phyloP scores from a whole-genome alignment of 2,329 filamentous ascomycete genomes.

The Aspergillus fijiensis region DNA sequence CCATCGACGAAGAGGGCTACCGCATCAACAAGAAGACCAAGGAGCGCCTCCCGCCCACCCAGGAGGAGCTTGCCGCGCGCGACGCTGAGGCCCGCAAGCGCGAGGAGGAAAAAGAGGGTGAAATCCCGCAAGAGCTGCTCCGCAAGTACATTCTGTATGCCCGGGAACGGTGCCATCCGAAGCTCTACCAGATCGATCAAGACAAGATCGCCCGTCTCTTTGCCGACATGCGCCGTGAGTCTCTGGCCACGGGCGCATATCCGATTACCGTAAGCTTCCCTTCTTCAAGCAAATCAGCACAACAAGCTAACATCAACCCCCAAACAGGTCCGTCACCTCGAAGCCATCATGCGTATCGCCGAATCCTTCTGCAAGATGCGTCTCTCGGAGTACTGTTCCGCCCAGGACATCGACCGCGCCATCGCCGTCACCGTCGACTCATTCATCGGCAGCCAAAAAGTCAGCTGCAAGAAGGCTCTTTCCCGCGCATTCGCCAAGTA shows the following conservation, averaged over 20 bases:
- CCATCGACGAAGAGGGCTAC: conserved; percentile 62
- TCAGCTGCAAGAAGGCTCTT: conserved; percentile 95
- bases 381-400: conserved; percentile 88
- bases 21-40: conserved; percentile 48
- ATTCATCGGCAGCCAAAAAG: conserved; percentile 93
- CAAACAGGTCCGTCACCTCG: conserved; percentile 83
- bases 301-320: conserved; percentile 4
- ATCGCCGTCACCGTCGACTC: conserved; percentile 96
- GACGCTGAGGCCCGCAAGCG: conserved; percentile 43
- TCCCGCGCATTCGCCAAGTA: conserved; percentile 96
- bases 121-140: conserved; percentile 86
- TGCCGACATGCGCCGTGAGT: conserved; percentile 93
- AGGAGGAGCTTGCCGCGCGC: conserved; percentile 47
- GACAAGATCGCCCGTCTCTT: conserved; percentile 95
- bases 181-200: conserved; percentile 95
- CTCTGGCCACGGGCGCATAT: conserved; percentile 89
- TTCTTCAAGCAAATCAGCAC: neutral
- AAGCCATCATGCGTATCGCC: conserved; percentile 94
- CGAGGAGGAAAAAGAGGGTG: conserved; percentile 59
- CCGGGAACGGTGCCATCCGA: conserved; percentile 81
- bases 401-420: conserved; percentile 90
- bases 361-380: conserved; percentile 98
- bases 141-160: conserved; percentile 97
- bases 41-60: conserved; percentile 34
- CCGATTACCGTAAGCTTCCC: conserved; percentile 80